Percentiles rank a stretch among this genome's conserved stretches.
Conservation (phyloP, 1,139 yeast species). For the Geotrichum reessii region DNA sequence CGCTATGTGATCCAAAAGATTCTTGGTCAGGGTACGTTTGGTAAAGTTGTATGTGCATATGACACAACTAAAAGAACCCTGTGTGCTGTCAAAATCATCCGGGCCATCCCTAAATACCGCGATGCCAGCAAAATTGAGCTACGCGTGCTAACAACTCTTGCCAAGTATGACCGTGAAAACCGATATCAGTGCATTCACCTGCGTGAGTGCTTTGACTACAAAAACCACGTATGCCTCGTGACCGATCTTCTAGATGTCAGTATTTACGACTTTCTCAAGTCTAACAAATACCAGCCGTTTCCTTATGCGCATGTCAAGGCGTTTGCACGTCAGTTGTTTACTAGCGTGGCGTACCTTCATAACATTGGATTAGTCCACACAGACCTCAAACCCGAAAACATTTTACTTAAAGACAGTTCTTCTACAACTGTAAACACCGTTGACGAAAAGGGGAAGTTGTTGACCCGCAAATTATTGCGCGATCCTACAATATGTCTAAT, state of each 20-base stretch:
- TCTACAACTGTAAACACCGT: not conserved
- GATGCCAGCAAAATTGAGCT: constrained; percentile 45
- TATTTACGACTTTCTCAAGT: constrained; percentile 82
- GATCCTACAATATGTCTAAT: constrained; percentile 82
- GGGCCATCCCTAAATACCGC: constrained; percentile 43
- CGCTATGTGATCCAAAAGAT: constrained; percentile 41
- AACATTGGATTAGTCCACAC: constrained; percentile 87
- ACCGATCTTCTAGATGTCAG: constrained; percentile 82
- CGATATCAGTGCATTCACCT: constrained; percentile 57
- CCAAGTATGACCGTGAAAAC: constrained; percentile 61
- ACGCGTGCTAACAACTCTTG: constrained; percentile 72
- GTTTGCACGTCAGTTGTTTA: constrained; percentile 74
- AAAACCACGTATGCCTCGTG: constrained; percentile 90
- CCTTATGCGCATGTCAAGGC: constrained; percentile 82
- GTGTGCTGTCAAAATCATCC: constrained; percentile 86
- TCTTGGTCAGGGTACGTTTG: constrained; percentile 95
- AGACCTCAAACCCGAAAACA: constrained; percentile 91
- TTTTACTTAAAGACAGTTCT: constrained; percentile 47
- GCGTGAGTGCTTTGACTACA: constrained; percentile 83
- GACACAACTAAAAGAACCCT: constrained; percentile 49
- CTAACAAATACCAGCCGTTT: constrained; percentile 58
- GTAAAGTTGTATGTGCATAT: constrained; percentile 65
- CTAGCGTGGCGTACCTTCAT: constrained; percentile 84
- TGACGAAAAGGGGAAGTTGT: constrained; percentile 19
- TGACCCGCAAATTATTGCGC: constrained; percentile 47